Conservation (phyloP, 2,329 filamentous ascomycete species). For the Thelonectria rubi region DNA sequence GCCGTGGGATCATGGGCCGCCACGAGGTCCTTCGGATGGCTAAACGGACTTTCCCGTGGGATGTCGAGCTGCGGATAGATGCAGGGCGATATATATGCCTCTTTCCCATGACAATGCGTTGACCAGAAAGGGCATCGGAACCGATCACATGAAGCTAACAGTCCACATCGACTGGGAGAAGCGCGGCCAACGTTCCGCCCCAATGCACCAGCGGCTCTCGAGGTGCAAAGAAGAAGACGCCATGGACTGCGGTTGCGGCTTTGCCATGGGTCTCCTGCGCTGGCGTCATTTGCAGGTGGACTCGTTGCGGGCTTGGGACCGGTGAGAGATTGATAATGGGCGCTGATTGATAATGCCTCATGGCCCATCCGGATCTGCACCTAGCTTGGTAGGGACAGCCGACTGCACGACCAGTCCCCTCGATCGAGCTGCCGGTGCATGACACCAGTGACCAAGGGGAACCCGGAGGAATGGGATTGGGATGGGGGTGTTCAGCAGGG, state of each 20-base stretch:
- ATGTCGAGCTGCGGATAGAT: not conserved
- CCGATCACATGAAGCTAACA: not conserved
- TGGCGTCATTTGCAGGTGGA: slow-evolving; percentile 32
- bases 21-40: not conserved
- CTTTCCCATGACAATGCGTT: slow-evolving; percentile 8
- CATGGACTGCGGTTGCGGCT: slow-evolving; percentile 2
- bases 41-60: not conserved
- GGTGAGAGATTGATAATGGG: slow-evolving; percentile 38
- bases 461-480: slow-evolving; percentile 5
- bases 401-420: slow-evolving; percentile 4
- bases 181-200: slow-evolving; percentile 20
- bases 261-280: slow-evolving; percentile 26
- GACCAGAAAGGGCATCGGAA: not conserved
- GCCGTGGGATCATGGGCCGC: not conserved
- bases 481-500: not conserved
- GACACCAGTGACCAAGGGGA: slow-evolving; percentile 1
- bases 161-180: not conserved
- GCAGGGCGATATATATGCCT: slow-evolving; percentile 2
- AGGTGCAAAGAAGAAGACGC: slow-evolving; percentile 15
- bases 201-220: slow-evolving; percentile 10
- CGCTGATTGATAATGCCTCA: slow-evolving; percentile 40
- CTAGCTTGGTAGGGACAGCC: slow-evolving; percentile 15
- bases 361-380: slow-evolving; percentile 25
- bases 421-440: not conserved
- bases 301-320: slow-evolving; percentile 14